These are phyloP conservation scores for Sphagnum magellanicum DNA, from an alignment of 228 moss, liverwort and hornwort species.

Conservation along the genomic window DNA sequence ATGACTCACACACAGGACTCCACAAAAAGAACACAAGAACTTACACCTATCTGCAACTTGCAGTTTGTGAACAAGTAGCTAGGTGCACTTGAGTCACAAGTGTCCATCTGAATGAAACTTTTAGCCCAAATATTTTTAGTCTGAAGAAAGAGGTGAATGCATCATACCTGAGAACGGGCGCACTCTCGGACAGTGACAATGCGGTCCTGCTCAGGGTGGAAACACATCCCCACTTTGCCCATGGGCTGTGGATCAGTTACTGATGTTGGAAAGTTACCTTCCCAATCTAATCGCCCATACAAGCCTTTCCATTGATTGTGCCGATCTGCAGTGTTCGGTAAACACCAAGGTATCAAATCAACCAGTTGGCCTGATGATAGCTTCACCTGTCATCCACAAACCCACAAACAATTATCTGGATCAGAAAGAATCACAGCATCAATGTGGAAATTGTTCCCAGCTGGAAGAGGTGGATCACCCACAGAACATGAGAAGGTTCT, in stretches of 20 bases:
- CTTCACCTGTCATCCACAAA: constrained; percentile 50
- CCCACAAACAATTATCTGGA: neutral
- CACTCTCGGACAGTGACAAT: constrained; percentile 97
- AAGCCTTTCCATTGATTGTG: constrained; percentile 99
- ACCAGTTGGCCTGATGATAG: constrained; percentile 69
- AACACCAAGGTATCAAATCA: constrained; percentile 94
- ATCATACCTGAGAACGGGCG: constrained; percentile 83
- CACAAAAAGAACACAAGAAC: no score
- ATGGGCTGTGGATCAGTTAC: constrained; percentile 98
- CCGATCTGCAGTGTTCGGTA: constrained; percentile 90
- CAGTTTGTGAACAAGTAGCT: no score
- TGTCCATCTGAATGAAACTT: no score
- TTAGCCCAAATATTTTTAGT: no score
- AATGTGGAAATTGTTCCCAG: neutral
- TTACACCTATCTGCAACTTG: no score
- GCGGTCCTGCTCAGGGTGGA: constrained; percentile 95
- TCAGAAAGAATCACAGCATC: neutral
- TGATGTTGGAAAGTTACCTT: constrained; percentile 97
- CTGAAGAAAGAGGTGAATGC: neutral
- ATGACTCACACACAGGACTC: no score
- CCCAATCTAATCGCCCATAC: constrained; percentile 92
- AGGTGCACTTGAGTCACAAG: no score
- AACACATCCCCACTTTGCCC: constrained; percentile 99
- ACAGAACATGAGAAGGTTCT: neutral
- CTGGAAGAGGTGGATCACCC: neutral